Conservation (phyloP, 352 stramenopile genomes). For the Salisapilia sapeloensis region DNA sequence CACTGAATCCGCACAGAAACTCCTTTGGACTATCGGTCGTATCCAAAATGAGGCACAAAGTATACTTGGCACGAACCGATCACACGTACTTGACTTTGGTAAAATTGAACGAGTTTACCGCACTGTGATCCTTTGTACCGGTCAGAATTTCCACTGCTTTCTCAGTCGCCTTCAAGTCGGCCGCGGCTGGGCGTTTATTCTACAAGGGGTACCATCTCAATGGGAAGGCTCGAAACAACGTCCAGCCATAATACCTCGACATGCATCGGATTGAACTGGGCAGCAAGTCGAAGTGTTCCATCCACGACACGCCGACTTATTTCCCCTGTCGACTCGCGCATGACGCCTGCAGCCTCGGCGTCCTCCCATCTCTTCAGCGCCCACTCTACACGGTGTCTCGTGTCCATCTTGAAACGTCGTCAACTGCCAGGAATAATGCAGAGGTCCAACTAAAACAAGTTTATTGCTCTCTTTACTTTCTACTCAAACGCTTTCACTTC, state of each 20-base stretch:
- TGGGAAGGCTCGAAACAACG: no score
- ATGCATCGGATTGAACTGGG: constrained; percentile 27
- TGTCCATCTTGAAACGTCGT: neutral
- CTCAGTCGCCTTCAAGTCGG: neutral
- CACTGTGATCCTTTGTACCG: neutral
- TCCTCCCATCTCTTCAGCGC: constrained; percentile 9
- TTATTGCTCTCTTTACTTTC: no score
- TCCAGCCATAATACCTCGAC: no score
- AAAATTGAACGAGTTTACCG: constrained; percentile 32
- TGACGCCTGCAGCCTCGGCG: constrained; percentile 9
- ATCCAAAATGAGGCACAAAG: neutral
- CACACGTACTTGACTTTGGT: constrained; percentile 26
- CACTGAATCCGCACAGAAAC: constrained; percentile 20
- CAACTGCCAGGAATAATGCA: no score
- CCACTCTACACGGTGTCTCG: neutral
- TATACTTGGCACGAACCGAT: no score
- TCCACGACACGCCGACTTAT: constrained; percentile 13
- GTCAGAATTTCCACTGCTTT: neutral
- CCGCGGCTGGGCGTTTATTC: constrained; percentile 5
- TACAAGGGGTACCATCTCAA: neutral
- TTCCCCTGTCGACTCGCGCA: constrained; percentile 17
- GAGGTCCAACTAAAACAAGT: no score
- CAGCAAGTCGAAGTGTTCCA: constrained; percentile 13
- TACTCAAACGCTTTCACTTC: no score
- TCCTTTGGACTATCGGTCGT: constrained; percentile 14